phyloP scores from a whole-genome alignment of 2,329 filamentous ascomycete genomes.

The Cadophora sp. region DNA sequence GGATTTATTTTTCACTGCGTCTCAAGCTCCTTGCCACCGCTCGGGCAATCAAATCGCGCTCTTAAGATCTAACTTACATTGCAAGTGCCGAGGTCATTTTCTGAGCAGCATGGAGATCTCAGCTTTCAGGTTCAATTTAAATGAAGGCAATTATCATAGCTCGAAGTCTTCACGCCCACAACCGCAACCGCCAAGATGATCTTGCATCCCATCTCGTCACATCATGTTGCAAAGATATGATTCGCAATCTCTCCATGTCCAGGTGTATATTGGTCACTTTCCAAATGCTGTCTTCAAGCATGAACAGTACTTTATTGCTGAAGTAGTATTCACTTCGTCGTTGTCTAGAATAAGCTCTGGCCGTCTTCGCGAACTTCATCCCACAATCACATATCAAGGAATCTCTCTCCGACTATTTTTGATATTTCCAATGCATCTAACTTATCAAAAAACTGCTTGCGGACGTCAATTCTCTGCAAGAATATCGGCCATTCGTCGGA shows the following conservation, averaged over 20 bases:
- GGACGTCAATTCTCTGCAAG: background rate
- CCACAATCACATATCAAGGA: background rate
- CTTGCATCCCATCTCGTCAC: background rate
- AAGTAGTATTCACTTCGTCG: background rate
- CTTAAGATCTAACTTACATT: background rate
- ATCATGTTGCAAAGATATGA: background rate
- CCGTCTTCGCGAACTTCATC: background rate
- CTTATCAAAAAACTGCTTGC: background rate
- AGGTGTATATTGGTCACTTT: background rate
- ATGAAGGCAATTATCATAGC: background rate
- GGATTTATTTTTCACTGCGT: background rate
- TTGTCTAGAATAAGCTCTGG: too few relatives aligned
- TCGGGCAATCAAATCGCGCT: background rate
- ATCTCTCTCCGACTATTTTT: background rate
- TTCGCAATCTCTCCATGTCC: background rate
- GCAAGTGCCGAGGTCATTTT: background rate
- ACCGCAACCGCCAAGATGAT: background rate
- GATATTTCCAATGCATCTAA: background rate
- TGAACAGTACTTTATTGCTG: background rate
- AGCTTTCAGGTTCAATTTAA: background rate
- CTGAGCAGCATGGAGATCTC: background rate
- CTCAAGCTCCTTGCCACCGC: background rate
- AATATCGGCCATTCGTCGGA: background rate
- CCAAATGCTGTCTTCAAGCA: background rate
- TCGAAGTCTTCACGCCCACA: background rate